phyloP scores from a whole-genome alignment of 805 yeast genomes.

The Peterozyma toletana region DNA sequence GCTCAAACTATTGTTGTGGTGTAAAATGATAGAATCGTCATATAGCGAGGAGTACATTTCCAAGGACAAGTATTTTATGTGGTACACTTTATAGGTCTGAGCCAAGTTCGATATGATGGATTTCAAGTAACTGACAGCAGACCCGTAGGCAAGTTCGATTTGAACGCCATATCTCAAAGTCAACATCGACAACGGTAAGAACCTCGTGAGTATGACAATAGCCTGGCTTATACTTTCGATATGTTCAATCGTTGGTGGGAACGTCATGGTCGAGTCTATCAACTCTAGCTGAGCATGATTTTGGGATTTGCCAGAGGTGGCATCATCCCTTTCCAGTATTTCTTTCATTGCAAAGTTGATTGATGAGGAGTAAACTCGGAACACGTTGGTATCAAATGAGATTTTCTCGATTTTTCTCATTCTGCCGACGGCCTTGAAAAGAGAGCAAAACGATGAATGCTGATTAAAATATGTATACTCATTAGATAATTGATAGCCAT shows the following conservation, averaged over 20 bases:
- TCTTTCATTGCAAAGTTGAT: background rate
- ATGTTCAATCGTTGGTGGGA: slow-evolving; percentile 1
- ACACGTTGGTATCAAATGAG: background rate
- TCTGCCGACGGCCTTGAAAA: slow-evolving; percentile 1
- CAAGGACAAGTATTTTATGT: background rate
- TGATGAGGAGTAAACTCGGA: background rate
- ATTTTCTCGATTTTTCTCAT: background rate
- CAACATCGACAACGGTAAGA: background rate
- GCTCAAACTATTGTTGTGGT: slow-evolving; percentile 1
- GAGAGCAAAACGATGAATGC: background rate
- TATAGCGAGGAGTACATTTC: slow-evolving; percentile 6
- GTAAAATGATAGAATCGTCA: slow-evolving; percentile 4
- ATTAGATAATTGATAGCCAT: background rate
- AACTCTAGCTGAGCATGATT: background rate
- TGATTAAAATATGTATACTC: background rate
- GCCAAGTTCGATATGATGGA: background rate
- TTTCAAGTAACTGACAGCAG: background rate
- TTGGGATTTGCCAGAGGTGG: background rate
- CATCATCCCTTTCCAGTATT: background rate
- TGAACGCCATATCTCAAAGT: slow-evolving; percentile 4
- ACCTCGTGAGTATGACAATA: background rate
- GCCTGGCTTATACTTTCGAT: slow-evolving; percentile 1
- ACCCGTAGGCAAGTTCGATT: background rate
- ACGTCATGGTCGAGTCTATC: slow-evolving; percentile 3
- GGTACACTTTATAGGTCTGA: background rate